Conservation (phyloP, 805 yeast genomes). For the Wickerhamomyces silvicola region DNA sequence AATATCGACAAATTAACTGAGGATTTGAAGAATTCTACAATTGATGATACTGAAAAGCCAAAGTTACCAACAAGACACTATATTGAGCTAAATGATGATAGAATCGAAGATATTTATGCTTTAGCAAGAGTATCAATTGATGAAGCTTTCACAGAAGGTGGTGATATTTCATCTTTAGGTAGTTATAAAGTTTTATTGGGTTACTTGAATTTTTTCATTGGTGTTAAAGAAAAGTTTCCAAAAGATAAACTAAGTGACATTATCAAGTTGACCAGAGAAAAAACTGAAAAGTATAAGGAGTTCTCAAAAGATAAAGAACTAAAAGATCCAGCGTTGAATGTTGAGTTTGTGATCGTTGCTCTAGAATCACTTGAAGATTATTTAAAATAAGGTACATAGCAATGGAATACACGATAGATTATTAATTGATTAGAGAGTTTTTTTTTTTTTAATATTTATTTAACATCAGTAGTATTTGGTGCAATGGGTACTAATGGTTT, state of each 20-base stretch:
- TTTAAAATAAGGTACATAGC: not conserved
- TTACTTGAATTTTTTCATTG: slow-evolving; percentile 47
- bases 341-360: slow-evolving; percentile 24
- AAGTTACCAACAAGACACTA: slow-evolving; percentile 37
- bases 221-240: slow-evolving; percentile 28
- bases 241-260: slow-evolving; percentile 23
- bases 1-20: slow-evolving; percentile 7
- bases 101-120: slow-evolving; percentile 37
- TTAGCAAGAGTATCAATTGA: slow-evolving; percentile 34
- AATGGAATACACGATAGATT: not conserved
- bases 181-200: slow-evolving; percentile 42
- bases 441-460: no score
- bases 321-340: not conserved
- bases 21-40: slow-evolving; percentile 4
- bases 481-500: slow-evolving; percentile 4
- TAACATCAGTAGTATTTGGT: not conserved
- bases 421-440: not conserved
- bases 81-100: slow-evolving; percentile 35
- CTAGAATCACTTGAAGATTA: slow-evolving; percentile 10
- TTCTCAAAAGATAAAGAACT: slow-evolving; percentile 4
- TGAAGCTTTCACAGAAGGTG: slow-evolving; percentile 15
- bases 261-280: slow-evolving; percentile 21
- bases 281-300: slow-evolving; percentile 8
- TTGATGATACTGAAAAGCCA: slow-evolving; percentile 16
- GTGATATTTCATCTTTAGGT: slow-evolving; percentile 18